Conservation (phyloP, 805 yeast genomes). For the Yamadazyma akitaensis region DNA sequence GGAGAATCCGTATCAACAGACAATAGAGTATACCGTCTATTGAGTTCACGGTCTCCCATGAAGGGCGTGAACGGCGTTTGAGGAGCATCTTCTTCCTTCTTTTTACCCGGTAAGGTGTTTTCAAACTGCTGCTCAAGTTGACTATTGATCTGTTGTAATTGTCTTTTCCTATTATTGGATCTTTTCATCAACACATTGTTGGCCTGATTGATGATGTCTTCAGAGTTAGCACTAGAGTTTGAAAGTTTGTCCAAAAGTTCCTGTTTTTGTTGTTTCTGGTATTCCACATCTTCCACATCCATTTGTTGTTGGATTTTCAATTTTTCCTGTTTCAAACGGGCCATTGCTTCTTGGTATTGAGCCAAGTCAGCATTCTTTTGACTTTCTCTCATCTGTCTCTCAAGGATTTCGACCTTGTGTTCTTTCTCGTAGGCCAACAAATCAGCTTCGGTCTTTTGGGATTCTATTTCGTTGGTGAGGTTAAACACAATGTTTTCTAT, state of each 20-base stretch:
- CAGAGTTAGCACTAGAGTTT: conserved; percentile 30
- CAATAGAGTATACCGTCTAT: conserved; percentile 48
- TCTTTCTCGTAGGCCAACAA: conserved; percentile 66
- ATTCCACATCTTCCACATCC: conserved; percentile 42
- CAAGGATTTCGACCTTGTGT: conserved; percentile 71
- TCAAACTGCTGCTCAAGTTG: conserved; percentile 46
- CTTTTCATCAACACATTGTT: conserved; percentile 48
- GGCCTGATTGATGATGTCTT: conserved; percentile 39
- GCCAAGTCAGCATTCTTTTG: conserved; percentile 60
- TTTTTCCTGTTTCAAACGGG: conserved; percentile 59
- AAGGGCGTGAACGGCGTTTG: conserved; percentile 85
- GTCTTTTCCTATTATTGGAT: conserved; percentile 61
- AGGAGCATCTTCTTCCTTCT: conserved; percentile 15
- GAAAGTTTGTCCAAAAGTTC: conserved; percentile 40
- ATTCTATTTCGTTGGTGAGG: conserved; percentile 65
- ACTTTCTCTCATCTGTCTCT: conserved; percentile 69
- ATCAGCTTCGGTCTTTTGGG: conserved; percentile 63
- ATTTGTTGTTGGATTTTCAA: conserved; percentile 63
- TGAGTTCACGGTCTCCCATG: conserved; percentile 75
- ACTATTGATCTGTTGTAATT: conserved; percentile 56
- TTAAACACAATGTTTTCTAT: conserved; percentile 80
- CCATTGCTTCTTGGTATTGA: conserved; percentile 56
- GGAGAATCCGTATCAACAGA: conserved; percentile 21
- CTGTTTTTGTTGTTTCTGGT: conserved; percentile 38
- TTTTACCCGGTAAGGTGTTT: conserved; percentile 21